Base-by-base conservation (phyloP, 2,329 filamentous ascomycete species). In the Claviceps monticola region DNA sequence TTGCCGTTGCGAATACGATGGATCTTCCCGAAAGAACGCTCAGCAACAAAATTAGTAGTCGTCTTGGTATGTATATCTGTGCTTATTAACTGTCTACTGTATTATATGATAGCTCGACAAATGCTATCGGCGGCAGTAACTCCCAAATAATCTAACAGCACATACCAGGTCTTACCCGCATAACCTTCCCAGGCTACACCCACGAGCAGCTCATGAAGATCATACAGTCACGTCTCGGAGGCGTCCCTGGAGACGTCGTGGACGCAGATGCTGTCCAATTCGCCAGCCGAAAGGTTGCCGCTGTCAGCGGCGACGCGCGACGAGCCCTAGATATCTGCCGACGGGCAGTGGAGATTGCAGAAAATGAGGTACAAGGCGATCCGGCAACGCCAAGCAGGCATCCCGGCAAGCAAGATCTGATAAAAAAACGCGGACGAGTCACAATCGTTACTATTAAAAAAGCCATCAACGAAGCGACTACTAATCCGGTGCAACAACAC, bases 1-100 rank as follows among this genome's bases (percentile, higher is more conserved):
- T 98, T 6, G 94, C 94, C 11, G 93, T 98, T 17, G 94, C 93
- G 50, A 98, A 98, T 67, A 98, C 93, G 23, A 98, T 98, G 93
- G 93, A 98, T 69, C 71, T 98, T 53, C 93, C 93, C 0, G 93
- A 98, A 68, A 78, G 93, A 63, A 98, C 93, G 0, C 74, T 98
- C 39, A 95, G 88, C 69, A 98, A 98, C 72, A 98, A 98, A 68
- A 98, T 98, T 66, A 95, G 88, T 64, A 95, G 88, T 66, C 83
- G 93, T 60, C 71, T 93, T 38, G 86, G 73, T 72, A 61, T 43
- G 42, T 42, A n/a, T 43, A 11, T 13, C 4, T 29, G 14, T n/a
- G n/a, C 38, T 3, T 16, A 16, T 17, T n/a, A 17, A 7, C 38
- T 39, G n/a, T 19, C 41, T 26, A 17, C 9, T 11, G 14, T 21